Percentiles rank a stretch among this genome's conserved stretches.
Evolutionary conservation across 345 rosid species (phyloP).

Genomic region (Gossypium turneri): DNA sequence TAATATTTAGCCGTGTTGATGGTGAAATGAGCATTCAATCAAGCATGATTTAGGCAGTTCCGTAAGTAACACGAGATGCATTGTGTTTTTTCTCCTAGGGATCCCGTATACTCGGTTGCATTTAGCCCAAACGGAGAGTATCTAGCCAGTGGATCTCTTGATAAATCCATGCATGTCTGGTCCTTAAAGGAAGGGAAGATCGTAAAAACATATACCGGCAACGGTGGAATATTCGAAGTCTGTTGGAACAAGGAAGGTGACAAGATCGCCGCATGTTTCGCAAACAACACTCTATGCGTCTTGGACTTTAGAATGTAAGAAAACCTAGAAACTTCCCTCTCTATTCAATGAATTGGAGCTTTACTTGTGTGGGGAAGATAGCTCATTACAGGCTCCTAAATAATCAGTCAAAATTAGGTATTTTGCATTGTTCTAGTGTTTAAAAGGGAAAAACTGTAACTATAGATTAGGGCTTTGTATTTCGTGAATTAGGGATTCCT

Average conservation of each 20-base stretch:
- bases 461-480: background rate
- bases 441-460: background rate
- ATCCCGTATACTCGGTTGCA: slow-evolving; percentile 88
- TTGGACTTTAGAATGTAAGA: slow-evolving; percentile 68
- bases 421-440: background rate
- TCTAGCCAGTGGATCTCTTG: slow-evolving; percentile 91
- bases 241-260: slow-evolving; percentile 98
- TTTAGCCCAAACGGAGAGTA: slow-evolving; percentile 98
- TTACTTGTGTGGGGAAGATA: background rate
- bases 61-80: background rate
- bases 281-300: slow-evolving; percentile 61
- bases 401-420: background rate
- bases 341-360: background rate
- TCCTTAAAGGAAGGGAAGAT: slow-evolving; percentile 88
- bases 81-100: slow-evolving; percentile 40
- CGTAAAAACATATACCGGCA: slow-evolving; percentile 82
- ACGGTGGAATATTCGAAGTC: slow-evolving; percentile 90
- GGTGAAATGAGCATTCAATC: background rate
- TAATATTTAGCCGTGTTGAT: background rate
- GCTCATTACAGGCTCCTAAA: background rate
- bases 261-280: slow-evolving; percentile 93
- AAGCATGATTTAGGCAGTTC: background rate
- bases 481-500: background rate
- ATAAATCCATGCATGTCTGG: slow-evolving; percentile 83
- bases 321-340: background rate